Percentiles rank a stretch among this genome's conserved stretches.
Evolutionary conservation across 108 stramenopile species (phyloP).

Genomic region (Epithemia pelagica): DNA sequence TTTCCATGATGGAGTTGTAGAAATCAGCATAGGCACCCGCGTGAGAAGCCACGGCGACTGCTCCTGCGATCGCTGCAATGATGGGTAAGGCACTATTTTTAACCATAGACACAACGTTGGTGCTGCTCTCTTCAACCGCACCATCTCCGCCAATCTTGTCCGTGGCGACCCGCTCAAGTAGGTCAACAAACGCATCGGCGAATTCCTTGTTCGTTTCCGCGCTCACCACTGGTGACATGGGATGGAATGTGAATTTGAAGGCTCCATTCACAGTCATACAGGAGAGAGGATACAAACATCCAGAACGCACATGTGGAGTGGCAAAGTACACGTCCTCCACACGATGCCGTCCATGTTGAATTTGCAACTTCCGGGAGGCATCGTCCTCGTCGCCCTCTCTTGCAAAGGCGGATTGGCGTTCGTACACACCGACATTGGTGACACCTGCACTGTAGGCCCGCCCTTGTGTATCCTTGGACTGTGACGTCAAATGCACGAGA

Average conservation of each 20-base stretch:
- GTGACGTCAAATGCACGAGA: slow-evolving; percentile 70
- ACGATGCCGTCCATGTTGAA: slow-evolving; percentile 60
- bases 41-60: slow-evolving; percentile 49
- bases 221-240: slow-evolving; percentile 60
- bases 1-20: slow-evolving; percentile 53
- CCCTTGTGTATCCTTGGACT: slow-evolving; percentile 71
- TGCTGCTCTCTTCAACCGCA: slow-evolving; percentile 8
- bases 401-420: slow-evolving; percentile 53
- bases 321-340: slow-evolving; percentile 77
- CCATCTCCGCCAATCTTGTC: slow-evolving; percentile 1
- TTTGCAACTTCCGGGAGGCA: slow-evolving; percentile 8
- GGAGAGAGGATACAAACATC: slow-evolving; percentile 64
- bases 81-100: slow-evolving; percentile 42
- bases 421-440: slow-evolving; percentile 79
- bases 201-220: slow-evolving; percentile 54
- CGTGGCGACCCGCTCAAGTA: slow-evolving; percentile 43
- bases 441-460: slow-evolving; percentile 82
- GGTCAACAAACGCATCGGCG: slow-evolving; percentile 67
- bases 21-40: slow-evolving; percentile 61
- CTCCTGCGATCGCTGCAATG: slow-evolving; percentile 42
- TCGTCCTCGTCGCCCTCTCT: slow-evolving; percentile 1
- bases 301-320: slow-evolving; percentile 64
- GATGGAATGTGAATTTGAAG: slow-evolving; percentile 76
- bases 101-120: slow-evolving; percentile 18
- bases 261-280: slow-evolving; percentile 68